phyloP scores from a whole-genome alignment of 1,139 yeast species.

The Lodderomyces metapsilosis region DNA sequence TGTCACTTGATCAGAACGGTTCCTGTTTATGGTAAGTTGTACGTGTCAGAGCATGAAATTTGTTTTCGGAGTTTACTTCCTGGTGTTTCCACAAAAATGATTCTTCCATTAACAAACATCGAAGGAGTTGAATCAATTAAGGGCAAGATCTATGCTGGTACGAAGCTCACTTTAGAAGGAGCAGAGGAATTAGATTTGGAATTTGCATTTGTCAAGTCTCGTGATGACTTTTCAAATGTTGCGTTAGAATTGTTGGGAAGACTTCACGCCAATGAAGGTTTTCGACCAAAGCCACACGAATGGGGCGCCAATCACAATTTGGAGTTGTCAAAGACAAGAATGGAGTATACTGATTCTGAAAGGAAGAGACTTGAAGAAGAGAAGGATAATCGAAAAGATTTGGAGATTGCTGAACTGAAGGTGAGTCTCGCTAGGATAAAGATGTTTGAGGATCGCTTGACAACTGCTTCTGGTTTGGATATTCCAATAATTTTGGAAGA shows the following conservation, averaged over 20 bases:
- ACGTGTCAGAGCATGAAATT: slow-evolving; percentile 61
- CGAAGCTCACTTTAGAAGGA: slow-evolving; percentile 66
- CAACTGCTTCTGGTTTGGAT: slow-evolving; percentile 57
- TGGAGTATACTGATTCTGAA: slow-evolving; percentile 15
- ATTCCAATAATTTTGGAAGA: slow-evolving; percentile 68
- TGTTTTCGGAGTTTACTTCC: slow-evolving; percentile 82
- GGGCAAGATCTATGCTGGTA: slow-evolving; percentile 60
- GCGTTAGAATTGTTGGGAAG: slow-evolving; percentile 51
- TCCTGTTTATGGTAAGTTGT: slow-evolving; percentile 82
- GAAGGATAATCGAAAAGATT: slow-evolving; percentile 3
- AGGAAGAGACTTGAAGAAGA: slow-evolving; percentile 7
- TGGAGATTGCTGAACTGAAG: slow-evolving; percentile 21
- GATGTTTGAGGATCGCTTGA: slow-evolving; percentile 61
- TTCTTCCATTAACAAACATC: slow-evolving; percentile 72
- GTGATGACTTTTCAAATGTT: slow-evolving; percentile 72
- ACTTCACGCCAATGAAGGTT: slow-evolving; percentile 26
- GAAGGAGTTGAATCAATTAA: slow-evolving; percentile 50
- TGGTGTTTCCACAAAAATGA: slow-evolving; percentile 77
- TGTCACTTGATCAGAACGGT: slow-evolving; percentile 68
- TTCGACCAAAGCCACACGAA: slow-evolving; percentile 28
- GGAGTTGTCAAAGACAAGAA: slow-evolving; percentile 18
- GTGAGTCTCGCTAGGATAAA: slow-evolving; percentile 53
- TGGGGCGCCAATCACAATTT: slow-evolving; percentile 27
- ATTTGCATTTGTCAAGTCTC: slow-evolving; percentile 59
- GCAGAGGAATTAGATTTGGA: slow-evolving; percentile 77